Evolutionary conservation across 2,329 filamentous ascomycete genomes (phyloP).

Genomic region (Ophiocordyceps sinensis): DNA sequence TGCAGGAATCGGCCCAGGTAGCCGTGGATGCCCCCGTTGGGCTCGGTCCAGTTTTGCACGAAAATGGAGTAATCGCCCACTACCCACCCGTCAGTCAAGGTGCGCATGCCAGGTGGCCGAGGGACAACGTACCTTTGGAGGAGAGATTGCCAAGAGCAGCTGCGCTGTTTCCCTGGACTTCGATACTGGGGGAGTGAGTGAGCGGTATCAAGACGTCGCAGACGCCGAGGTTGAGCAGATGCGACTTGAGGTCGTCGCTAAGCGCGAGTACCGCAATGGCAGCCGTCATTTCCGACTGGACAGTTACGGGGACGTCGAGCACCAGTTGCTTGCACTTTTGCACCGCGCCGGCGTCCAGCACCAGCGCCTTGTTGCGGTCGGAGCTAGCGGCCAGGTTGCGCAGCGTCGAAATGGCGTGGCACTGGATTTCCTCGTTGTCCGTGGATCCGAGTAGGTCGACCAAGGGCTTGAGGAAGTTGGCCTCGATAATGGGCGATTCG

Average conservation of each 20-base stretch:
- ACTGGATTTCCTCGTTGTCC: constrained; percentile 97
- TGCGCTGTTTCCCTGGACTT: constrained; percentile 96
- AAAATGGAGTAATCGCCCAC: constrained; percentile 96
- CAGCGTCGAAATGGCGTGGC: constrained; percentile 92
- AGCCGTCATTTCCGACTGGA: constrained; percentile 99
- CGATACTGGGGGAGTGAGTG: constrained; percentile 89
- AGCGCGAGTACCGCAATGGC: constrained; percentile 92
- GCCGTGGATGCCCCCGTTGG: constrained; percentile 86
- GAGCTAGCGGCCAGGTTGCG: constrained; percentile 93
- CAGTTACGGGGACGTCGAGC: constrained; percentile 78
- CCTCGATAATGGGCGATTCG: constrained; percentile 96
- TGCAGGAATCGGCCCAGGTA: constrained; percentile 87
- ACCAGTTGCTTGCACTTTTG: constrained; percentile 98
- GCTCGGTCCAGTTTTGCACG: constrained; percentile 83
- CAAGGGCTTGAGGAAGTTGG: constrained; percentile 83
- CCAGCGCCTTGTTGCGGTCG: constrained; percentile 95
- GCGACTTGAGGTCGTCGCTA: constrained; percentile 88
- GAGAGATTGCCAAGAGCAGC: constrained; percentile 91
- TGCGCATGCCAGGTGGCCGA: background rate
- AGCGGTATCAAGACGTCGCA: constrained; percentile 94
- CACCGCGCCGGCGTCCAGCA: constrained; percentile 88
- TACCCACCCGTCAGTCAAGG: constrained; percentile 19
- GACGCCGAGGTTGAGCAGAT: constrained; percentile 79
- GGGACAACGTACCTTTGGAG: constrained; percentile 61
- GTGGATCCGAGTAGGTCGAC: constrained; percentile 90